phyloP scores from a whole-genome alignment of 2,329 filamentous ascomycete species.

The Aotearoamyces nothofagi region DNA sequence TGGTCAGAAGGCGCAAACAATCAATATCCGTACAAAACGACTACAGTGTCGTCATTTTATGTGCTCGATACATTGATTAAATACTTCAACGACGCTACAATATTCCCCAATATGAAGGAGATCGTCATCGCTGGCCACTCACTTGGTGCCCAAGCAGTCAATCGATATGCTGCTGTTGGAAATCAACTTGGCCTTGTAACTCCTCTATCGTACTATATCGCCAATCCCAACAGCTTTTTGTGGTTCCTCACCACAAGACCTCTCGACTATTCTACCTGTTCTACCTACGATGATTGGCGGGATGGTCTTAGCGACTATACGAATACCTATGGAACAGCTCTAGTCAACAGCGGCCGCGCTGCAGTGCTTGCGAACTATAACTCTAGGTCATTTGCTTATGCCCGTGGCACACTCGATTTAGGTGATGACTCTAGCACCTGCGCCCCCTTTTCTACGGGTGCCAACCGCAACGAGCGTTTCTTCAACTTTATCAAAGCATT shows the following conservation, averaged over 20 bases:
- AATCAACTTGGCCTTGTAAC: conserved; percentile 10
- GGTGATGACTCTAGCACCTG: conserved; percentile 20
- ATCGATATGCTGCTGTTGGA: conserved; percentile 20
- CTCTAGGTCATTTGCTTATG: conserved; percentile 19
- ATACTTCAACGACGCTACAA: conserved; percentile 18
- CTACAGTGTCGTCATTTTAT: conserved; percentile 17
- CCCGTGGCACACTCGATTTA: conserved; percentile 18
- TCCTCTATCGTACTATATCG: conserved; percentile 19
- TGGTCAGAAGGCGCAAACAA: conserved; percentile 21
- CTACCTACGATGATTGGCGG: conserved; percentile 20
- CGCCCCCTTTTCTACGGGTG: conserved; percentile 18
- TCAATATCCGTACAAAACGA: conserved; percentile 16
- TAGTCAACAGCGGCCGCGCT: conserved; percentile 16
- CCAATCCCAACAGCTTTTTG: conserved; percentile 20
- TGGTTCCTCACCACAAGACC: conserved; percentile 19
- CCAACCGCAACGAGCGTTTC: conserved; percentile 22
- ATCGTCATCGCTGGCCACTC: conserved; percentile 22
- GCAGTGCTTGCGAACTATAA: conserved; percentile 20
- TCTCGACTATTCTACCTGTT: conserved; percentile 15
- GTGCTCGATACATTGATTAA: conserved; percentile 21
- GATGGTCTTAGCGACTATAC: conserved; percentile 20
- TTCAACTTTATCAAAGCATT: conserved; percentile 23
- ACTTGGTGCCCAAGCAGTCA: conserved; percentile 20
- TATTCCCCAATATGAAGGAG: conserved; percentile 21
- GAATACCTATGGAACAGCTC: conserved; percentile 9